Conservation (phyloP, 441 rosid species). For the Eutrema salsugineum region DNA sequence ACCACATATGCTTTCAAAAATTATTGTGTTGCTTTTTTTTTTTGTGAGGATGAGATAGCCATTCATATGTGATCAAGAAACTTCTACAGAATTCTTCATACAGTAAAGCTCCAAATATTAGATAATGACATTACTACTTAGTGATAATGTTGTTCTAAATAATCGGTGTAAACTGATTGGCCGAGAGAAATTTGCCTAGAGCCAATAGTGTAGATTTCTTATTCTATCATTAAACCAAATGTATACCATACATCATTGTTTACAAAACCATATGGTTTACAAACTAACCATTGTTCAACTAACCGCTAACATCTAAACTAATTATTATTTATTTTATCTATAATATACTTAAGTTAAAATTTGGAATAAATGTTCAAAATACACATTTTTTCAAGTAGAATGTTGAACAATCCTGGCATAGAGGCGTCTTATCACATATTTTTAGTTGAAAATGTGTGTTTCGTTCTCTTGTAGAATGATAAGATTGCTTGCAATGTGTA, state of each 20-base stretch:
- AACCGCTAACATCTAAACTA: background rate
- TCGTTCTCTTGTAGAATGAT: background rate
- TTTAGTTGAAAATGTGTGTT: background rate
- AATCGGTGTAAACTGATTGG: slow-evolving; percentile 7
- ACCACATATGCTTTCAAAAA: slow-evolving; percentile 23
- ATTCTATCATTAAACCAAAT: background rate
- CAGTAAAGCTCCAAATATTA: slow-evolving; percentile 10
- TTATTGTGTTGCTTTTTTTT: background rate
- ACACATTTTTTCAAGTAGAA: too few relatives aligned
- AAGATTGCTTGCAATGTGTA: background rate
- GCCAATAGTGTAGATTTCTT: background rate
- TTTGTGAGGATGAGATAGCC: slow-evolving; percentile 19
- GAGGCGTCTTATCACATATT: too few relatives aligned
- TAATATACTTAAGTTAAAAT: too few relatives aligned
- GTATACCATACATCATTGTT: background rate
- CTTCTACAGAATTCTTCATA: slow-evolving; percentile 21
- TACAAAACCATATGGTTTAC: background rate
- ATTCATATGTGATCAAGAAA: slow-evolving; percentile 24
- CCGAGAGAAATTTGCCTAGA: background rate
- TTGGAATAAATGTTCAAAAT: too few relatives aligned
- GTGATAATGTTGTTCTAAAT: background rate
- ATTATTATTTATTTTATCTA: background rate
- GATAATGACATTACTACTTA: slow-evolving; percentile 15
- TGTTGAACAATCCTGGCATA: too few relatives aligned
- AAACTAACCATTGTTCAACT: background rate